phyloP scores from a whole-genome alignment of 2,329 filamentous ascomycete species.

The Amauroascus verrucosus region DNA sequence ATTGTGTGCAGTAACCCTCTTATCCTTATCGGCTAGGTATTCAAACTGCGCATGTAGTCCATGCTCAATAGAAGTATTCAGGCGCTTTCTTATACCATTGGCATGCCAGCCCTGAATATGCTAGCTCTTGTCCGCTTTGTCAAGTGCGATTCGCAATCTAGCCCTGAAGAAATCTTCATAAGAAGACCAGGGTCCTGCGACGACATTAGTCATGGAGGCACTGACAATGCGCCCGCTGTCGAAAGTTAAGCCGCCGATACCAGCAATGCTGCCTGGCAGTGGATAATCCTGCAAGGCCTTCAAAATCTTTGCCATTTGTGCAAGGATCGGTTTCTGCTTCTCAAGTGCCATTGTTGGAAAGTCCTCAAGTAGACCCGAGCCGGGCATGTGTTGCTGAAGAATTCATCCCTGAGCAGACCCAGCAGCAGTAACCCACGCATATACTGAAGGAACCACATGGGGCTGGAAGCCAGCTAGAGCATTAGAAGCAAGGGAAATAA shows the following conservation, averaged over 20 bases:
- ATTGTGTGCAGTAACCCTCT: conserved; percentile 10
- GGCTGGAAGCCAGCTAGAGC: conserved; percentile 22
- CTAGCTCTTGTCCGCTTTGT: conserved; percentile 21
- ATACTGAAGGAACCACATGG: conserved; percentile 25
- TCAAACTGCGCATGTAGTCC: conserved; percentile 1
- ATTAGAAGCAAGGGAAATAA: conserved; percentile 23
- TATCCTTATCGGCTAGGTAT: not conserved
- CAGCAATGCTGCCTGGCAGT: conserved; percentile 25
- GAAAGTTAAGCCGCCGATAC: conserved; percentile 27
- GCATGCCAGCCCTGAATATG: conserved; percentile 26
- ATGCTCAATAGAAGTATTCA: conserved; percentile 21
- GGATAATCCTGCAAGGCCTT: conserved; percentile 25
- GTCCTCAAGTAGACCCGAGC: conserved; percentile 18
- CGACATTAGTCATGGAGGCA: conserved; percentile 25
- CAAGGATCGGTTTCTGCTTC: conserved; percentile 23
- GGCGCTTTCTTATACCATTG: conserved; percentile 22
- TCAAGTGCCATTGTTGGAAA: conserved; percentile 20
- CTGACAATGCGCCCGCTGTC: conserved; percentile 26
- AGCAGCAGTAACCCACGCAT: conserved; percentile 23
- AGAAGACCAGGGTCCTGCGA: conserved; percentile 25
- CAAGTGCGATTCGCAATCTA: conserved; percentile 21
- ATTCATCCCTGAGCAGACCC: conserved; percentile 22
- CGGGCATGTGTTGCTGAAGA: conserved; percentile 27
- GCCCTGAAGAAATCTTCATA: conserved; percentile 23
- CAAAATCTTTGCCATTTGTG: conserved; percentile 26